Evolutionary conservation across 805 yeast species (phyloP), one percentile per base, ranked within the genome.

Genomic region (Naumovozyma castellii): DNA sequence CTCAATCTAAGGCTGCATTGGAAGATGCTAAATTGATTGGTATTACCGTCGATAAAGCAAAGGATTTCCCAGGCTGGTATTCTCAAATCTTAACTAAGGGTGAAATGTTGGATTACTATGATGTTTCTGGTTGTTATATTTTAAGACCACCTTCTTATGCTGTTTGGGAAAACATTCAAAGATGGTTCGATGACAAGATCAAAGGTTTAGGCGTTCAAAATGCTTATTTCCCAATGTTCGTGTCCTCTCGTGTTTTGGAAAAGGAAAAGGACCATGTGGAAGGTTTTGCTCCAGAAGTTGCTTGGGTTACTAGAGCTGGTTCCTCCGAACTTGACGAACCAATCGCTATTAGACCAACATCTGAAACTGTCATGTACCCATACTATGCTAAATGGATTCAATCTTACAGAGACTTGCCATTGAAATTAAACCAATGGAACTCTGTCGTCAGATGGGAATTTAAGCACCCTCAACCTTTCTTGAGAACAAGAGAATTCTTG

Each of bases 381-480:
- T 94, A 92, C 78, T 92, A 90, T 62, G 85, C 97, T 54, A 92
- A 92, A 67, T 92, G 99, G 99, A 82, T 92, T 59, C 83, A 96
- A 67, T 88, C 97, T 22, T 94, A 92, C 71, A 83, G 98, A 67
- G 99, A 92, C 65, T 75, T 94, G 62, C 99, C 99, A 46, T 73
- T 92, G 67, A 84, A 84, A 58, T 75, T 92, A 59, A 92, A 92
- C 72, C 99, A 92, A 70, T 92, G 99, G 99, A 94, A 94, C 71
- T 88, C 97, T 15, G 99, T 92, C 34, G 99, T 92, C 37, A 83
- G 99, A 73, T 92, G 98, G 99, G 99, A 92, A 69, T 92, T 92
- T 71, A 92, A 92, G 73, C 97, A 92, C 66, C 99, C 99, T 43
- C 99, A 92, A 70, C 99, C 99, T 37, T 92, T 92, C 67, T 70